Conservation (phyloP, 345 rosid species). For the Lenwebbia sp. region DNA sequence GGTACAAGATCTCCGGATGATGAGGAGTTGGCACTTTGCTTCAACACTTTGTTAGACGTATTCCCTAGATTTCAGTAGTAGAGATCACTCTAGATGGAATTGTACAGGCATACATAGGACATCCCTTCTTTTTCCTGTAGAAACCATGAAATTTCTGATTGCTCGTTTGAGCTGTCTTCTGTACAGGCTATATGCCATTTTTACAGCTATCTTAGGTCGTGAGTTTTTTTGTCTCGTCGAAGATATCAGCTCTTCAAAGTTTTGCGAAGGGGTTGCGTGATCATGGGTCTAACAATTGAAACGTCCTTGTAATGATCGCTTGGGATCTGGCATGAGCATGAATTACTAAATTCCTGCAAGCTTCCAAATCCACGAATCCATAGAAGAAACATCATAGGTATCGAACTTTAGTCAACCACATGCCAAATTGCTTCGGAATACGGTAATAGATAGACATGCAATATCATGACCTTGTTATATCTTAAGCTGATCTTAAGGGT, state of each 20-base stretch:
- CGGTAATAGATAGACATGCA: background rate
- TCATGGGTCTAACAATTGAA: background rate
- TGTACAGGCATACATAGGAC: background rate
- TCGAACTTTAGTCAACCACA: background rate
- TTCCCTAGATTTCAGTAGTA: background rate
- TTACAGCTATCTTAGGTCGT: background rate
- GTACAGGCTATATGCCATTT: background rate
- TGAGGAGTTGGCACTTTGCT: conserved; percentile 2
- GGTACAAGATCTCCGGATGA: conserved; percentile 63
- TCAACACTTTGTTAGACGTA: background rate
- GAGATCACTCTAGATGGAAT: background rate
- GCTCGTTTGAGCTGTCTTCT: background rate
- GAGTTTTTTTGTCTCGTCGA: background rate
- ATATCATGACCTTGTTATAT: background rate
- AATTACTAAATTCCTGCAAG: background rate
- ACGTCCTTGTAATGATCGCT: background rate
- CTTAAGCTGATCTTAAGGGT: background rate
- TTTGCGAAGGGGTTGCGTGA: background rate
- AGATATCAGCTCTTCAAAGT: background rate
- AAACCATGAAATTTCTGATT: background rate
- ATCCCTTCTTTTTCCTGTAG: background rate
- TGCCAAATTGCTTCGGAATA: background rate
- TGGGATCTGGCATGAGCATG: background rate
- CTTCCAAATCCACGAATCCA: background rate
- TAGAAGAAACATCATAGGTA: background rate